These are phyloP conservation scores for Flaveria robusta DNA, from an alignment of 129 eudicot species.

Conservation along the genomic window DNA sequence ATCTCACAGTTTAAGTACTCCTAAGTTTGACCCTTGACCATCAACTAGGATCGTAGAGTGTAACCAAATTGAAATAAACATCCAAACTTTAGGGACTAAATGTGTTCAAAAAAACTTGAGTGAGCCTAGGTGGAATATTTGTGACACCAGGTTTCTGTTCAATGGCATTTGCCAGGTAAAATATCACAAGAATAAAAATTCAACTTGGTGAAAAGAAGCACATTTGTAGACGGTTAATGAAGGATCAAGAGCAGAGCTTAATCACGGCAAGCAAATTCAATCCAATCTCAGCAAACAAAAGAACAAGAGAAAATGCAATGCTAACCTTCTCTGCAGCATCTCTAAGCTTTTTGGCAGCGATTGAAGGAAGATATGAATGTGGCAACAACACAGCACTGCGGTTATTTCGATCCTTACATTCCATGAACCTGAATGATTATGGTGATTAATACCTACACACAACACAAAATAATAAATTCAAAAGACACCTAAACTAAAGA, in stretches of 20 bases:
- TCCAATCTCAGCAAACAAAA: not conserved
- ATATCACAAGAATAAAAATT: not conserved
- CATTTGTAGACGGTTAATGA: not conserved
- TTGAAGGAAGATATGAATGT: conserved; percentile 88
- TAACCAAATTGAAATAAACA: not conserved
- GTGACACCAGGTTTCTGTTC: not conserved
- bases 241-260: not conserved
- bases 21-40: not conserved
- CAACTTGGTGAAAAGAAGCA: conserved; percentile 3
- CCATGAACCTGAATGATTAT: conserved; percentile 85
- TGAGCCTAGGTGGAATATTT: not conserved
- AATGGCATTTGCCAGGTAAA: not conserved
- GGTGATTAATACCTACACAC: conserved; percentile 68
- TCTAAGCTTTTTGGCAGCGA: conserved; percentile 89
- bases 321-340: conserved; percentile 85
- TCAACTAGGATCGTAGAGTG: not conserved
- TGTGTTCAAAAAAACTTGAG: not conserved
- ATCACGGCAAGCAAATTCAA: not conserved
- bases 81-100: not conserved
- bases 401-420: conserved; percentile 93
- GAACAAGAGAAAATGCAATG: not conserved
- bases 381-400: conserved; percentile 76
- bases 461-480: conserved; percentile 45
- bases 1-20: not conserved
- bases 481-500: conserved; percentile 26